Conservation (phyloP, 129 eudicot genomes). For the Centrapalus pauciflorus region DNA sequence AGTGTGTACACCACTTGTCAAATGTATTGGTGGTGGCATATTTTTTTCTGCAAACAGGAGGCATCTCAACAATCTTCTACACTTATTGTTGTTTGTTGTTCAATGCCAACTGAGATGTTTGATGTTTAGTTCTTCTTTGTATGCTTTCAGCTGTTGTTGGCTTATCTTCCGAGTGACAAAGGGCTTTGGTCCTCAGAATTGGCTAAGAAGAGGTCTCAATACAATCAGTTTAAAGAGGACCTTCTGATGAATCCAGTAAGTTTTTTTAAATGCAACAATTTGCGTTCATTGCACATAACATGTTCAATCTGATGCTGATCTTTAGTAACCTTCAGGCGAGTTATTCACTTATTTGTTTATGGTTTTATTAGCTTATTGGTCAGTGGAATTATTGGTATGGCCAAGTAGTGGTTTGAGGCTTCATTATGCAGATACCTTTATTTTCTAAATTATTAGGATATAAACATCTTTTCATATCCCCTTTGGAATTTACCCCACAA, state of each 20-base stretch:
- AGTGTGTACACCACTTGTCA: background rate
- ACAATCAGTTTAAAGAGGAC: slow-evolving; percentile 67
- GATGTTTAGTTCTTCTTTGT: background rate
- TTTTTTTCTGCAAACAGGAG: background rate
- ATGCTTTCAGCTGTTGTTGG: slow-evolving; percentile 59
- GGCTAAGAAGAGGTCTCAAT: slow-evolving; percentile 76
- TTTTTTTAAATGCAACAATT: slow-evolving; percentile 6
- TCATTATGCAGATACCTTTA: too few relatives aligned
- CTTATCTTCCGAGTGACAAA: slow-evolving; percentile 64
- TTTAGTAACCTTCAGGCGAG: background rate
- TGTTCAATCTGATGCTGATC: background rate
- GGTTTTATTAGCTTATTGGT: background rate
- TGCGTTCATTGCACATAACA: background rate
- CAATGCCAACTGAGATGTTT: background rate
- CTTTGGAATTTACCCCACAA: too few relatives aligned
- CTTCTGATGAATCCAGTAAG: slow-evolving; percentile 76
- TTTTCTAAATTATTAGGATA: too few relatives aligned
- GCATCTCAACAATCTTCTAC: background rate
- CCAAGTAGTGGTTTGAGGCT: too few relatives aligned
- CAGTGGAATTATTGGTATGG: background rate
- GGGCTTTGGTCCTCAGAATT: slow-evolving; percentile 67
- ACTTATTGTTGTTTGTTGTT: too few relatives aligned
- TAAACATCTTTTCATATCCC: too few relatives aligned
- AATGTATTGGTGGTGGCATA: background rate
- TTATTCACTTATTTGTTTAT: too few relatives aligned